Conservation (phyloP, 192 early-diverging fungal species). For the Linnemannia schmuckeri region DNA sequence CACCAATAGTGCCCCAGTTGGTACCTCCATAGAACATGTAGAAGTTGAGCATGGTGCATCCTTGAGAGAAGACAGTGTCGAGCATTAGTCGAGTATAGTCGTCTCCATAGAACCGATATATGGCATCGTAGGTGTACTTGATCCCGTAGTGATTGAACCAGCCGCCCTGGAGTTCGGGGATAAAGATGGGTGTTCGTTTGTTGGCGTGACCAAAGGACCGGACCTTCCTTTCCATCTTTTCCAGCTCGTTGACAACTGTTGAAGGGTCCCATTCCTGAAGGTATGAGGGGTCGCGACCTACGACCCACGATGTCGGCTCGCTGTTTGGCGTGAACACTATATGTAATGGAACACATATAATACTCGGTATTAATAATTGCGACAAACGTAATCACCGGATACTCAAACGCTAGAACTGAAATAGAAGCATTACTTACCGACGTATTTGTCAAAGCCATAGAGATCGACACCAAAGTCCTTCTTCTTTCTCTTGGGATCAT, state of each 20-base stretch:
- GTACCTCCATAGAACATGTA: constrained; percentile 87
- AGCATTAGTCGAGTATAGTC: constrained; percentile 72
- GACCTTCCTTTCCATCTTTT: constrained; percentile 74
- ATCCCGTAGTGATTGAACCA: constrained; percentile 84
- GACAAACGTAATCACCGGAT: background rate
- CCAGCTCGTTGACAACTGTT: constrained; percentile 64
- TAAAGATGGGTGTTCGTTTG: constrained; percentile 74
- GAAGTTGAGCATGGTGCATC: constrained; percentile 71
- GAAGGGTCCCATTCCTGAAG: constrained; percentile 72
- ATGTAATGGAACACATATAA: background rate
- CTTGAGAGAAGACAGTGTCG: constrained; percentile 76
- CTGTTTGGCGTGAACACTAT: constrained; percentile 70
- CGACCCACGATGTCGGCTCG: constrained; percentile 63
- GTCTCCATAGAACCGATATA: constrained; percentile 79
- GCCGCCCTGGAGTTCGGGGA: constrained; percentile 84
- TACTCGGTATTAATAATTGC: background rate
- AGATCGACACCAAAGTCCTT: constrained; percentile 78
- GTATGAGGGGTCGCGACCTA: constrained; percentile 37
- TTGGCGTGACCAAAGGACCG: constrained; percentile 78
- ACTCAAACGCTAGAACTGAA: no score
- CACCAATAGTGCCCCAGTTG: constrained; percentile 83
- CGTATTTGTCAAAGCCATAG: constrained; percentile 88
- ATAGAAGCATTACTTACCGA: constrained; percentile 55
- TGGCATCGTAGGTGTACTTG: constrained; percentile 73
- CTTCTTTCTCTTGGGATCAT: constrained; percentile 51